Conservation (phyloP, 345 rosid species). For the Citrus australasica region DNA sequence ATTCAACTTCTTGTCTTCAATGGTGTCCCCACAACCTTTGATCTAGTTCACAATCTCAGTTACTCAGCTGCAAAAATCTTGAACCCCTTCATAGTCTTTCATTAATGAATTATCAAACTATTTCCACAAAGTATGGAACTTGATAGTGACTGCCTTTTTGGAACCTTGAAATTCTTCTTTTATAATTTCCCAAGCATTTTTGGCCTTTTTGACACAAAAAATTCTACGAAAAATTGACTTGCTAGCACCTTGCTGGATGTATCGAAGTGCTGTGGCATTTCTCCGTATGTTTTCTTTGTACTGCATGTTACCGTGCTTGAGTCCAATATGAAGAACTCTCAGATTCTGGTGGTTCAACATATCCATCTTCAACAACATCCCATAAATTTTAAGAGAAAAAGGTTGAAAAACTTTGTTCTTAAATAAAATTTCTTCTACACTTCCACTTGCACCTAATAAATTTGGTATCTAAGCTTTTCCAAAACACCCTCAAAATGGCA, state of each 20-base stretch:
- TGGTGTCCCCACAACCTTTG: too few species aligned
- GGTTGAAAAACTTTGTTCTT: too few species aligned
- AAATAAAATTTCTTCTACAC: too few species aligned
- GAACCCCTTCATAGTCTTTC: not conserved
- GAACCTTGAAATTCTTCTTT: not conserved
- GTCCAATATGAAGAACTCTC: not conserved
- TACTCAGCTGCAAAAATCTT: too few species aligned
- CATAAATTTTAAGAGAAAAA: too few species aligned
- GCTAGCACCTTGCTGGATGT: not conserved
- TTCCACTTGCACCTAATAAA: too few species aligned
- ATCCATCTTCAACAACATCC: too few species aligned
- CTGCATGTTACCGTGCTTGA: not conserved
- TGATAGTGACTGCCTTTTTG: not conserved
- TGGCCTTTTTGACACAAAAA: not conserved
- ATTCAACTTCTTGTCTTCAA: too few species aligned
- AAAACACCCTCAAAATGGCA: too few species aligned
- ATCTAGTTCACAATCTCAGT: too few species aligned
- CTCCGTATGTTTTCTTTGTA: not conserved
- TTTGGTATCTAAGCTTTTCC: too few species aligned
- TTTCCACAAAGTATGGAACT: not conserved
- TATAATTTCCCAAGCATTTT: not conserved
- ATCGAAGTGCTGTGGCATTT: not conserved
- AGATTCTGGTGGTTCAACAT: not conserved
- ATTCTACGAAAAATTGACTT: not conserved
- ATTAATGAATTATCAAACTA: too few species aligned